Base-by-base conservation (phyloP, 2,329 filamentous ascomycete species). In the Pseudogymnoascus pannorum region DNA sequence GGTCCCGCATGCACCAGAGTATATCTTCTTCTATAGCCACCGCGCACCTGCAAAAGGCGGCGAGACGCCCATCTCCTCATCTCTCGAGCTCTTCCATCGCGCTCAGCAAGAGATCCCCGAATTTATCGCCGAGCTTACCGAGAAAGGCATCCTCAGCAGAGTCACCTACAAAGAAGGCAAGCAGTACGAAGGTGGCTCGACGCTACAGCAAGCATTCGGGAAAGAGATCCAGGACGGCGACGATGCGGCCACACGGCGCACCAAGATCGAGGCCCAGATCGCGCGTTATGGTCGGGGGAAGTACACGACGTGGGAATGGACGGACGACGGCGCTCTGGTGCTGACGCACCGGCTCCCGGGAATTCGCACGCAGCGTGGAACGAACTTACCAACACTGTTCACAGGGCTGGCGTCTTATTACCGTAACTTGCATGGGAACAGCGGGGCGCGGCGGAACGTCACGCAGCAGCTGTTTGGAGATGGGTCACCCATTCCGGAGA, bases 221-320 rank as follows among this genome's bases (percentile, higher is more conserved):
- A 80, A 80, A 63, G 70, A 76, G 1, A 72, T 80, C n/a, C 59
- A 68, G 1, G 76, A 79, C 8, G 74, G 69, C 0, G 78, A 80
- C 42, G 73, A 78, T 20, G 75, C 75, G 31, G 72, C 68, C 5
- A 78, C 74, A 0, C 67, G 68, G 58, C 70, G 74, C 1, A 65
- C 68, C 0, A 80, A 80, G 68, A 73, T 80, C n/a, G 78, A 80
- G 64, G 74, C 74, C 1, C 78, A 81, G 69, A 80, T 81, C 64
- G 67, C 67, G 6, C 72, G 78, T 4, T 80, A 81, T 63, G 76
- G 74, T 0, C 67, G 78, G 7, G 77, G 75, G 2, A 67, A 75
- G 48, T 66, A 78, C 65, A 80, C 78, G 0, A 79, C 75, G 0
- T 81, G 76, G 75, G 74, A 79, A 62, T 81, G 79, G 77, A 70